Evolutionary conservation across 1,284 basidiomycete genomes (phyloP), one percentile per base, ranked within the genome.

Genomic region (Ceratobasidium theobromae): DNA sequence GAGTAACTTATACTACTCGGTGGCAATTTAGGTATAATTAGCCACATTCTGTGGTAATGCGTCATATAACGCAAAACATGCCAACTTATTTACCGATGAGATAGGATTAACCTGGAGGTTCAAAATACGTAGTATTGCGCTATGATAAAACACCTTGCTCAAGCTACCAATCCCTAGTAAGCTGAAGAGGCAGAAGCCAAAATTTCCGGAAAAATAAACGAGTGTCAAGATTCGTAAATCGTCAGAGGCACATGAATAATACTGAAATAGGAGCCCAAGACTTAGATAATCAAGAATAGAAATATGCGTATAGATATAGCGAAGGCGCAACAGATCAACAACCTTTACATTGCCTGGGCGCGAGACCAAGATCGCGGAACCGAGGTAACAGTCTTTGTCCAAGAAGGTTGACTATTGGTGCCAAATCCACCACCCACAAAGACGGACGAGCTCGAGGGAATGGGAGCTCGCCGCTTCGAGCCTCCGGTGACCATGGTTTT

Each of bases 401-500:
- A 21, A 9, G 43, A 23, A 8, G 43, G 9, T 18, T 46, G 9
- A 28, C 41, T 35, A 18, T 21, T 12, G 4, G 25, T 40, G 16
- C 43, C 30, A 25, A 58, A 58, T 5, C 55, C 55, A 23, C 55
- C 55, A 2, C 55, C 55, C 3, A 58, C 55, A 46, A 58, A 38
- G 2, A 58, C n/a, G 23, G 55, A 30, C 25, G 33, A 25, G 5
- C 21, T 38, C 23, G 46, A 14, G 16, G 27, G 35, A 5, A 51
- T 23, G 11, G 33, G 35, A 8, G 32, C 58, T 23, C 48, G 48
- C 25, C 43, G 51, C 58, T 64, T 64, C 14, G 35, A 6, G 2
- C 58, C 58, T 18, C 58, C 48, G 14, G 58, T 11, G 16, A 64
- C 48, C 18, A 64, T 64, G 4, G 58, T 64, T 38, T 27, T 64